A percentile compares a stretch with the other conserved stretches of the same genome.
Conservation (phyloP, 139 green algal species). For the Mesotaenium endlicherianum region DNA sequence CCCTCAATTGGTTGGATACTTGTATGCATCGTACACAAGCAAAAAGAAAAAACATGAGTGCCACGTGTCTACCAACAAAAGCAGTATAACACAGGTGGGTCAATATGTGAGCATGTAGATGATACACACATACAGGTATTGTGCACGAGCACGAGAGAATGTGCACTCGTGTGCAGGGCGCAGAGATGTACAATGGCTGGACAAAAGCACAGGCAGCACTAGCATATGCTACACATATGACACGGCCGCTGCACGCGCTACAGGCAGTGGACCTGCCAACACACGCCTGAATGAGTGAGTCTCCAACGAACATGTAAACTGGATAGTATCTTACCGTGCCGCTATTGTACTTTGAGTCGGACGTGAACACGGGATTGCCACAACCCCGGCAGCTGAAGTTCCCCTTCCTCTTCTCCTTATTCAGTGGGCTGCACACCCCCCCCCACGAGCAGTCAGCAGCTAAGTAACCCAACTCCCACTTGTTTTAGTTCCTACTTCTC, state of each 20-base stretch:
- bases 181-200: no score
- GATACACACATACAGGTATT: no score
- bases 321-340: constrained; percentile 56
- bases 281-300: not conserved
- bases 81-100: not conserved
- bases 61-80: not conserved
- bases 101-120: not conserved
- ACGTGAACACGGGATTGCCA: constrained; percentile 56
- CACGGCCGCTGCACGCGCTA: not conserved
- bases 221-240: no score
- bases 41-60: not conserved
- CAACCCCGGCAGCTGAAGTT: not conserved
- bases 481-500: no score
- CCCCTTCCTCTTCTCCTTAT: not conserved
- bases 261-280: not conserved
- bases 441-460: no score
- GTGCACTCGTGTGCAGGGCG: no score
- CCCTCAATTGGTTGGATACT: not conserved
- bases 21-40: not conserved
- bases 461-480: no score
- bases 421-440: not conserved
- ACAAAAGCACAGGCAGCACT: no score
- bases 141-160: no score
- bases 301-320: no score
- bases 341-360: constrained; percentile 65